Evolutionary conservation across 305 asterid species (phyloP), one percentile per base, ranked within the genome.

Genomic region (Solanum hybrid): DNA sequence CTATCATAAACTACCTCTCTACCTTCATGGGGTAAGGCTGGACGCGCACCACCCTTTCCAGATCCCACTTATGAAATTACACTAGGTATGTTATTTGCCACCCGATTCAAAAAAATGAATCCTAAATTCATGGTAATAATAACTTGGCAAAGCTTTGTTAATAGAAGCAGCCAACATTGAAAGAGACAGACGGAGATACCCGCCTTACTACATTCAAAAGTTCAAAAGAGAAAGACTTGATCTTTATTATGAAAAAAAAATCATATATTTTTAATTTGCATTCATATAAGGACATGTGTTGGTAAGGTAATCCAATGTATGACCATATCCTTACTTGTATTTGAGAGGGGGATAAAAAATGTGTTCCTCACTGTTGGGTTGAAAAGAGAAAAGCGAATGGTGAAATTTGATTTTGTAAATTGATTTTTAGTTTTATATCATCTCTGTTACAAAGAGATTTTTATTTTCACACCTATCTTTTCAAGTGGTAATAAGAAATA

Each of bases 331-430:
- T 9, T 40, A 29, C 11, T 26, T 71, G 27, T 42, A 37, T 66
- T 76, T 35, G 69, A 88, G 88, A 88, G 51, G 90, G 90, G 90
- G 93, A 88, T 85, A 91, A 90, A 71, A 38, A 79, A 29, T 32
- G 87, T 11, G 17, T 35, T 40, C 85, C 87, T 73, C 94, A 89
- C 71, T 91, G 95, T 92, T 9, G 46, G 76, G 91, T 88, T 89
- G 92, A 92, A 92, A 77, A 90, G 92, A 89, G 87, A 40, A 4
- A 11, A 22, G 76, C 3, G 51, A 85, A 71, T 87, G 64, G 9
- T 66, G 51, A 77, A 77, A 88, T 26, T 60, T 60, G 26, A 20
- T 20, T 60, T 0, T 2, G 5, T 13, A 42, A 42, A 42, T 42
- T 38, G 10, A 38, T 10, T 38, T 38, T 38, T 38, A 38, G 0